A percentile compares a stretch with the other conserved stretches of the same genome.
These are phyloP conservation scores for Vaccinium corymbosum DNA, from an alignment of 148 eudicot genomes.

Conservation along the genomic window DNA sequence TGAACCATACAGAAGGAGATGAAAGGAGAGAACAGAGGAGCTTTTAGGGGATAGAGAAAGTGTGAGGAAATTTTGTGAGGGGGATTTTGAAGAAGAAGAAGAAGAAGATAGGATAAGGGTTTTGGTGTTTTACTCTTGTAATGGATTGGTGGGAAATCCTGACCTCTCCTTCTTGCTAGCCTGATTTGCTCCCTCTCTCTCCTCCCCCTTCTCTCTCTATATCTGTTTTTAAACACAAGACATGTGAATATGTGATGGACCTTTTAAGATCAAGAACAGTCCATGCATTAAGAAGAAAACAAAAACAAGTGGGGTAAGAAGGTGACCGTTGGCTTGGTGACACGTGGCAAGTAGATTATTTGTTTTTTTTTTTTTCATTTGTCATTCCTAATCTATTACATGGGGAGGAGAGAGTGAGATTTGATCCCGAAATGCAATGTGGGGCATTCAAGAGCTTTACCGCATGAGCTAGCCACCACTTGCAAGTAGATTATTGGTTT, in stretches of 20 bases:
- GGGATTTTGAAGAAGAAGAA: constrained; percentile 21
- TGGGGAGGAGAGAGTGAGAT: too few species aligned
- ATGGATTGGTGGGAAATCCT: constrained; percentile 49
- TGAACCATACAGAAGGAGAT: neutral
- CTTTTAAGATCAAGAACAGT: constrained; percentile 20
- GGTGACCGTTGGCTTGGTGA: constrained; percentile 10
- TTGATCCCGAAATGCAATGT: too few species aligned
- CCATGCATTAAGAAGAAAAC: constrained; percentile 15
- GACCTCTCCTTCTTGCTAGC: constrained; percentile 54
- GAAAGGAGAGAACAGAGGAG: neutral
- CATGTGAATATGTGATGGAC: constrained; percentile 29
- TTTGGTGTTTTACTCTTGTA: constrained; percentile 27
- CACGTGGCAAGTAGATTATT: constrained; percentile 19
- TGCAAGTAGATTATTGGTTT: neutral
- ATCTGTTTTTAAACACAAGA: neutral
- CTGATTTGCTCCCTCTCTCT: constrained; percentile 20
- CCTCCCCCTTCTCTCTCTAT: constrained; percentile 19
- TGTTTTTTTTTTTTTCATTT: neutral
- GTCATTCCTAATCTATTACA: too few species aligned
- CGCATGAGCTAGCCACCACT: too few species aligned
- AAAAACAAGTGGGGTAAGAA: constrained; percentile 12
- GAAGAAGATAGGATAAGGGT: constrained; percentile 40
- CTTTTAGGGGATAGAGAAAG: constrained; percentile 18
- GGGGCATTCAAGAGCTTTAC: too few species aligned
- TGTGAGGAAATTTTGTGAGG: constrained; percentile 3